These are phyloP conservation scores for Nectriaceae sp. DNA, from an alignment of 2,329 filamentous ascomycete species.

Conservation along the genomic window DNA sequence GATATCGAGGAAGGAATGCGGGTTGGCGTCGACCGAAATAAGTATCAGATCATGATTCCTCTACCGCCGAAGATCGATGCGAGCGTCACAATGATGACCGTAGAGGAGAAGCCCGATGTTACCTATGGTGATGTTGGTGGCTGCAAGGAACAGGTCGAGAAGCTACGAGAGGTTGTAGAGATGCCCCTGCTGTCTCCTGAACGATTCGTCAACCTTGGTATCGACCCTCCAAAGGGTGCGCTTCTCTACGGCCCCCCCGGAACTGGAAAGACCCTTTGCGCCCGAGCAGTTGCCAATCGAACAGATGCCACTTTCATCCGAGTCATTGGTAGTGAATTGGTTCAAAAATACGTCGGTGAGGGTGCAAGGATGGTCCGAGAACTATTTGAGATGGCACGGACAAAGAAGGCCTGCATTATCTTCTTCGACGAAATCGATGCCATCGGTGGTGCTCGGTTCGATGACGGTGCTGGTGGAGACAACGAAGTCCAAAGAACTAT, in stretches of 20 bases:
- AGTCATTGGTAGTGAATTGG: constrained; percentile 95
- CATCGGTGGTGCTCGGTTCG: constrained; percentile 92
- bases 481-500: constrained; percentile 98
- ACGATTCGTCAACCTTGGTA: constrained; percentile 97
- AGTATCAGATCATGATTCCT: constrained; percentile 97
- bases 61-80: constrained; percentile 98
- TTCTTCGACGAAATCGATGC: constrained; percentile 97
- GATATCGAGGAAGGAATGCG: constrained; percentile 99
- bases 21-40: constrained; percentile 96
- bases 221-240: constrained; percentile 96
- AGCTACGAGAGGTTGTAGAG: constrained; percentile 96
- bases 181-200: constrained; percentile 97
- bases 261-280: constrained; percentile 98
- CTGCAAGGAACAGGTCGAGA: constrained; percentile 99
- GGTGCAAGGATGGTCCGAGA: constrained; percentile 98
- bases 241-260: constrained; percentile 95
- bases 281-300: constrained; percentile 93
- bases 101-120: constrained; percentile 99
- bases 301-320: constrained; percentile 98
- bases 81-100: constrained; percentile 99
- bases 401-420: constrained; percentile 99
- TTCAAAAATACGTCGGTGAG: constrained; percentile 99
- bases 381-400: constrained; percentile 98
- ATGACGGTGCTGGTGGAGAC: constrained; percentile 93
- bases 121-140: constrained; percentile 98